Evolutionary conservation across 441 rosid genomes (phyloP).

Genomic region (Aleurites moluccanus): DNA sequence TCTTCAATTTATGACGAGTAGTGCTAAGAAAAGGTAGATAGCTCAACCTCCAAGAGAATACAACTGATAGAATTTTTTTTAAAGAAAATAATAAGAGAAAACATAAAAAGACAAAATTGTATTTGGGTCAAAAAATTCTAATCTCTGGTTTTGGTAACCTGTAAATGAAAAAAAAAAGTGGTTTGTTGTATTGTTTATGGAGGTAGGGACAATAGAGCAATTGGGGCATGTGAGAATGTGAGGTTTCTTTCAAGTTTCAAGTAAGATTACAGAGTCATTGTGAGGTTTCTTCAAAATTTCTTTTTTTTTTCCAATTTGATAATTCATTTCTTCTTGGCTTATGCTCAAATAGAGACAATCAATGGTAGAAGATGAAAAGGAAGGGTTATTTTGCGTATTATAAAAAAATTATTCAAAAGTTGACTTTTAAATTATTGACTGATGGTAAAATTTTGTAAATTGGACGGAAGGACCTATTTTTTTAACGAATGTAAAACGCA

Average conservation of each 20-base stretch:
- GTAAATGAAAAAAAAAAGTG: not conserved
- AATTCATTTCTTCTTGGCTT: not conserved
- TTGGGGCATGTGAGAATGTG: conserved; percentile 24
- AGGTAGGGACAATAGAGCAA: conserved; percentile 11
- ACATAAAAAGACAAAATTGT: too few relatives aligned
- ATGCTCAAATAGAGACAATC: not conserved
- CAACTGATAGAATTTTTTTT: not conserved
- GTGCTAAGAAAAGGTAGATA: conserved; percentile 36
- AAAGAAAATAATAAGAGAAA: not conserved
- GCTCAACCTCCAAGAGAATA: conserved; percentile 47
- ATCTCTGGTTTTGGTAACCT: conserved; percentile 1
- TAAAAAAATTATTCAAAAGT: too few relatives aligned
- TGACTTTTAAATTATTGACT: too few relatives aligned
- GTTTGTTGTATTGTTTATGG: conserved; percentile 13
- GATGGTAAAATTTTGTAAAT: too few relatives aligned
- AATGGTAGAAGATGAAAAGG: too few relatives aligned
- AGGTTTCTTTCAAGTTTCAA: conserved; percentile 41
- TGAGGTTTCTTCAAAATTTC: not conserved
- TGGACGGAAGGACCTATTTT: too few relatives aligned
- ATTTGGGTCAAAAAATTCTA: not conserved
- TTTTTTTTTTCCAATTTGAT: not conserved
- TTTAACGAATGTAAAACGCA: too few relatives aligned
- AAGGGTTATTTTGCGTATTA: too few relatives aligned
- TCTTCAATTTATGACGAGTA: conserved; percentile 51
- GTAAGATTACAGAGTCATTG: not conserved